These are phyloP conservation scores for Tuber microsphaerosporum DNA, from an alignment of 495 filamentous ascomycete species.

Conservation along the genomic window DNA sequence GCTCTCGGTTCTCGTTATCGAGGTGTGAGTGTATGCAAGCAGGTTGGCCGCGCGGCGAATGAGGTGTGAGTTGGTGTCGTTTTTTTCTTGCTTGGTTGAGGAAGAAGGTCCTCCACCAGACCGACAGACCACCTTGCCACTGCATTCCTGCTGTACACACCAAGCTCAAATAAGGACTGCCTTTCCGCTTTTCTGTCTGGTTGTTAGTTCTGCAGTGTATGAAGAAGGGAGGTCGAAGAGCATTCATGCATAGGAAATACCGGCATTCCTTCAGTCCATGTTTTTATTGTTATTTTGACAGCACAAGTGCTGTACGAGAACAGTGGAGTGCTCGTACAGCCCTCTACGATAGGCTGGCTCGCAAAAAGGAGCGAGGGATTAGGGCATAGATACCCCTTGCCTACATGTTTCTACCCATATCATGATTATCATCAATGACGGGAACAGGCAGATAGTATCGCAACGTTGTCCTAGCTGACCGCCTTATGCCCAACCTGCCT, in stretches of 20 bases:
- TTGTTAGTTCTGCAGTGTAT: not conserved
- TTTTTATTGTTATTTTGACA: not conserved
- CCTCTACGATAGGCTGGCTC: not conserved
- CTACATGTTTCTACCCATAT: not conserved
- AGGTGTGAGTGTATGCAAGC: no score
- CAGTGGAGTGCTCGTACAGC: not conserved
- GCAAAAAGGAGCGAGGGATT: not conserved
- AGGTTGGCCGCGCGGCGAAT: not conserved
- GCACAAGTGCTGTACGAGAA: no score
- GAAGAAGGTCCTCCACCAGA: not conserved
- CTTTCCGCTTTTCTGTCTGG: not conserved
- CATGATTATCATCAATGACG: not conserved
- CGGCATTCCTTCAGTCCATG: not conserved
- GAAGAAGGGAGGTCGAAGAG: not conserved
- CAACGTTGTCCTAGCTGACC: not conserved
- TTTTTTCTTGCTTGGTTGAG: not conserved
- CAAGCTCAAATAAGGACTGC: not conserved
- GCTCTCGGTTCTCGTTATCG: no score
- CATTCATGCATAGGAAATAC: not conserved
- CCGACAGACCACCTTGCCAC: not conserved
- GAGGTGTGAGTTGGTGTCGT: not conserved
- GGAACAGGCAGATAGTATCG: not conserved
- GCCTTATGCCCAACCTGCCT: not conserved
- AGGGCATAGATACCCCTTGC: not conserved
- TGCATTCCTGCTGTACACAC: not conserved